phyloP scores from a whole-genome alignment of 352 stramenopile genomes.

The Phytophthora pini region DNA sequence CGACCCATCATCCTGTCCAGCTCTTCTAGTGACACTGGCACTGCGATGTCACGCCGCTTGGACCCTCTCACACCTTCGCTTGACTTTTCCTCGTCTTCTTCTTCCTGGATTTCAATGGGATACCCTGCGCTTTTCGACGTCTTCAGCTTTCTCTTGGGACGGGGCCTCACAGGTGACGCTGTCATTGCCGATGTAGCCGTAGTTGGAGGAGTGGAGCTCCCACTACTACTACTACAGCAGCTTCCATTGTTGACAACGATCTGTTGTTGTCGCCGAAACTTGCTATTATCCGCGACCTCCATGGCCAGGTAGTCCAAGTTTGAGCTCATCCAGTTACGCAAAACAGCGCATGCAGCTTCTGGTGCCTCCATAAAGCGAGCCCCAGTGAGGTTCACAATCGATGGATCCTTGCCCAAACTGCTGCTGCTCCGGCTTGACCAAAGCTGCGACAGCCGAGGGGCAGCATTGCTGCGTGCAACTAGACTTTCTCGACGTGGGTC shows the following conservation, averaged over 20 bases:
- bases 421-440: slow-evolving; percentile 50
- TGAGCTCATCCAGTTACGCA: slow-evolving; percentile 60
- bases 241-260: slow-evolving; percentile 38
- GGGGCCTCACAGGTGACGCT: slow-evolving; percentile 28
- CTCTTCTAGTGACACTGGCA: slow-evolving; percentile 53
- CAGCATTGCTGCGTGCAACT: slow-evolving; percentile 60
- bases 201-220: slow-evolving; percentile 29
- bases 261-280: slow-evolving; percentile 54
- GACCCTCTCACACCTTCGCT: slow-evolving; percentile 20
- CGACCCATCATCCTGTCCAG: slow-evolving; percentile 66
- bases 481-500: slow-evolving; percentile 71
- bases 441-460: slow-evolving; percentile 72
- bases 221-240: slow-evolving; percentile 28
- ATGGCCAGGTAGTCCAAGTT: slow-evolving; percentile 56
- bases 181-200: slow-evolving; percentile 32
- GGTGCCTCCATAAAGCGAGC: slow-evolving; percentile 40
- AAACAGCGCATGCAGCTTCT: slow-evolving; percentile 55
- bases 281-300: slow-evolving; percentile 61
- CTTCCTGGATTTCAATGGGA: slow-evolving; percentile 40
- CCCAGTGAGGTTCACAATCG: slow-evolving; percentile 50
- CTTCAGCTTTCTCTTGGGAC: slow-evolving; percentile 61
- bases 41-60: slow-evolving; percentile 22
- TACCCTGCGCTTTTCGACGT: slow-evolving; percentile 46
- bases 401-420: slow-evolving; percentile 38
- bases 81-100: slow-evolving; percentile 35